These are phyloP conservation scores for Amauroascus niger DNA, from an alignment of 2,329 filamentous ascomycete species.

Conservation along the genomic window DNA sequence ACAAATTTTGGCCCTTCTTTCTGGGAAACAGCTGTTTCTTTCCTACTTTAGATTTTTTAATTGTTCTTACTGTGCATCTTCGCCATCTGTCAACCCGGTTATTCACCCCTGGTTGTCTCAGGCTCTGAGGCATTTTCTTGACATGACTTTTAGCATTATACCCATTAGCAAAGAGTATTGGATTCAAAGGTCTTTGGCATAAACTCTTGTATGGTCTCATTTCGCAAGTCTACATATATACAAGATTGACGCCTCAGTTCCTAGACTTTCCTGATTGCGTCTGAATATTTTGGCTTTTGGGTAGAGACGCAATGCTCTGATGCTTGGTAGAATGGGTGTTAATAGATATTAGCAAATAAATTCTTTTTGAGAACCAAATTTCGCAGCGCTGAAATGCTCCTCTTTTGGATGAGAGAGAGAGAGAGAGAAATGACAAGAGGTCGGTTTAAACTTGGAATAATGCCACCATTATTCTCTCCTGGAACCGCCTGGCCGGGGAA, in stretches of 20 bases:
- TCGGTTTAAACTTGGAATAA: neutral
- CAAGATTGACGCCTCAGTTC: neutral
- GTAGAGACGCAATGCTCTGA: neutral
- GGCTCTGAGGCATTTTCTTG: neutral
- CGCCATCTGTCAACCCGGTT: neutral
- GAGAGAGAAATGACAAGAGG: neutral
- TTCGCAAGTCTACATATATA: neutral
- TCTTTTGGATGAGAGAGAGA: neutral
- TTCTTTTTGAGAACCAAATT: too few species aligned
- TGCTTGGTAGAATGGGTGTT: neutral
- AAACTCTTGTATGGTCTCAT: neutral
- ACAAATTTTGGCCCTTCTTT: neutral
- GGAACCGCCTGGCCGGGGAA: neutral
- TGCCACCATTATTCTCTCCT: neutral
- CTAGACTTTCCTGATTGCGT: neutral
- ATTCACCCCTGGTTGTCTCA: neutral
- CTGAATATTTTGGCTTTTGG: neutral
- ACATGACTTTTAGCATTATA: constrained; percentile 11
- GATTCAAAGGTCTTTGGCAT: neutral
- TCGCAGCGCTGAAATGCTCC: too few species aligned
- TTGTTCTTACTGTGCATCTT: neutral
- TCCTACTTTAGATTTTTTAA: neutral
- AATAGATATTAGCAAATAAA: constrained; percentile 1
- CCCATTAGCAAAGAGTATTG: constrained; percentile 11
- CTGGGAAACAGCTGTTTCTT: neutral